Evolutionary conservation across 208 protist genomes (phyloP).

Genomic region (Angomonas ambiguus): DNA sequence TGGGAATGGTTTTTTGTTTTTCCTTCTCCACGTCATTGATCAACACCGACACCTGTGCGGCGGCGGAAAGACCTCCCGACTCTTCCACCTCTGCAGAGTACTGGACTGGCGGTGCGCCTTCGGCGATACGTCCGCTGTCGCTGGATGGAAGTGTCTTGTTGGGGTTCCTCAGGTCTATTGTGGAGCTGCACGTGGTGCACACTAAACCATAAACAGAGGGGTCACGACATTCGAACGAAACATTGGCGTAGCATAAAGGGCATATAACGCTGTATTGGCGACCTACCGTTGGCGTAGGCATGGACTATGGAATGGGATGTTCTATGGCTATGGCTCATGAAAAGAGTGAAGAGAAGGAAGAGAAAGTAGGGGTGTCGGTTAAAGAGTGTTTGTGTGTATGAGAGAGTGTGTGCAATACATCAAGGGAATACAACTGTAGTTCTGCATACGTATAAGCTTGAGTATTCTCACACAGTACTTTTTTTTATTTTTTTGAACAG

Average conservation of each 20-base stretch:
- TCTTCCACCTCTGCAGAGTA: slow-evolving; percentile 64
- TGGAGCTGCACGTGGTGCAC: slow-evolving; percentile 51
- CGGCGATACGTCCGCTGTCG: slow-evolving; percentile 25
- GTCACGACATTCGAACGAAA: slow-evolving; percentile 57
- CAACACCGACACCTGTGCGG: slow-evolving; percentile 47
- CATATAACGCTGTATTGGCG: background rate
- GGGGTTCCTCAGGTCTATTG: slow-evolving; percentile 71
- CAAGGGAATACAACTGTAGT: no score
- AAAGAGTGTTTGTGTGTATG: no score
- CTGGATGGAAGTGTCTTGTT: slow-evolving; percentile 29
- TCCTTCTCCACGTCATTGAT: slow-evolving; percentile 37
- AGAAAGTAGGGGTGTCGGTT: no score
- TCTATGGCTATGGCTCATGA: no score
- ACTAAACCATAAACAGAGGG: slow-evolving; percentile 44
- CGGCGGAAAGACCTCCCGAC: slow-evolving; percentile 44
- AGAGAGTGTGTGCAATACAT: no score
- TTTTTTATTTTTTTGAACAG: no score
- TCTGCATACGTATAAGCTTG: no score
- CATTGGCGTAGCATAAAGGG: slow-evolving; percentile 1
- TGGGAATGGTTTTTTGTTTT: slow-evolving; percentile 52
- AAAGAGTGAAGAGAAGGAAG: background rate
- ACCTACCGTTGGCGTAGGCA: background rate
- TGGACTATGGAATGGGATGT: no score
- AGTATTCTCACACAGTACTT: no score
- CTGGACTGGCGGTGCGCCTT: slow-evolving; percentile 15